Conservation (phyloP, 2,329 filamentous ascomycete genomes). For the Aureobasidium musti region DNA sequence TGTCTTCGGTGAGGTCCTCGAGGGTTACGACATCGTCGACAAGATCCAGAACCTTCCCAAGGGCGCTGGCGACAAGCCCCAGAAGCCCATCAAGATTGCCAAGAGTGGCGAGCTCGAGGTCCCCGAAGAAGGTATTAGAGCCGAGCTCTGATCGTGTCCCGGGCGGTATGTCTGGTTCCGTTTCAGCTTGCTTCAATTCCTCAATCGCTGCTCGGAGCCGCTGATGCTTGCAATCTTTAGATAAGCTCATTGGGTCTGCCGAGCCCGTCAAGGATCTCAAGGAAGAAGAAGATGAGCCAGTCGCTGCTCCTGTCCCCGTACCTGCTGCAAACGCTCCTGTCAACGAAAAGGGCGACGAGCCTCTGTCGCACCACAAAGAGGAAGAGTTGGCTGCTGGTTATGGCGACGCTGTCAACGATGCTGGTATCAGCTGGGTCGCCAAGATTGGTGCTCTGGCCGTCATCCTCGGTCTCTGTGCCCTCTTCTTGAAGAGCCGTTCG, state of each 20-base stretch:
- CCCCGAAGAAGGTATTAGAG: conserved; percentile 88
- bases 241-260: conserved; percentile 21
- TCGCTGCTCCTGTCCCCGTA: conserved; percentile 31
- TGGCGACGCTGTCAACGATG: conserved; percentile 31
- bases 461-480: conserved; percentile 47
- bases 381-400: conserved; percentile 33
- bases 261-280: conserved; percentile 24
- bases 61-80: conserved; percentile 66
- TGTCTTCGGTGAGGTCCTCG: conserved; percentile 84
- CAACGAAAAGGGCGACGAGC: conserved; percentile 31
- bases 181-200: conserved; percentile 35
- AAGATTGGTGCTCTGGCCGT: conserved; percentile 51
- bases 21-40: conserved; percentile 78
- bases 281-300: conserved; percentile 15
- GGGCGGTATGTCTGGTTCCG: conserved; percentile 35
- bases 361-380: conserved; percentile 31
- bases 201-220: conserved; percentile 28
- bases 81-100: conserved; percentile 69
- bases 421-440: conserved; percentile 47
- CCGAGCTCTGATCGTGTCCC: conserved; percentile 69
- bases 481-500: conserved; percentile 45
- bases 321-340: conserved; percentile 46
- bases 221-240: conserved; percentile 28
- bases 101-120: conserved; percentile 84
- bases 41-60: conserved; percentile 75